These are phyloP conservation scores for Gaertneriomyces semiglobifer DNA, from an alignment of 192 early-diverging fungal genomes.

Conservation along the genomic window DNA sequence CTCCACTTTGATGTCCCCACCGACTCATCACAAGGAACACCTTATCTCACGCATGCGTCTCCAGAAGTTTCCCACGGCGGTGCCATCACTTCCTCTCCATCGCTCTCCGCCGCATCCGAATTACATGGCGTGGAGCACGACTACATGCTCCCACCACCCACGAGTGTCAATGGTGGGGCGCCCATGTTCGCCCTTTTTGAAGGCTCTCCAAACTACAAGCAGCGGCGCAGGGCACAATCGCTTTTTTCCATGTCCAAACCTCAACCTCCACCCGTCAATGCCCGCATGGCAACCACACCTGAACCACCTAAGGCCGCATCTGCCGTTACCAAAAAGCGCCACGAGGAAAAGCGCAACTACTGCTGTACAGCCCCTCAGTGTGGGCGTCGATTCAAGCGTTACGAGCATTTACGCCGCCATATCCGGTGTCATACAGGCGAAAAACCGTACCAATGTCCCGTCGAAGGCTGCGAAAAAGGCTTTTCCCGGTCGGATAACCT, in stretches of 20 bases:
- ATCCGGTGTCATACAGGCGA: conserved; percentile 64
- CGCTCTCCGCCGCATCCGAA: conserved; percentile 11
- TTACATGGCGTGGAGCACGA: conserved; percentile 5
- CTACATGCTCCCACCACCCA: conserved; percentile 14
- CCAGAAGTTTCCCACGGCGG: conserved; percentile 17
- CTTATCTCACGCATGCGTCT: conserved; percentile 22
- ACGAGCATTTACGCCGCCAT: conserved; percentile 76
- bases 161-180: conserved; percentile 35
- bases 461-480: conserved; percentile 50
- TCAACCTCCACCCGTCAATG: conserved; percentile 1
- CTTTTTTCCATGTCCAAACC: conserved; percentile 23
- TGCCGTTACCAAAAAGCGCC: conserved; percentile 4
- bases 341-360: conserved; percentile 30
- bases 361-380: conserved; percentile 33
- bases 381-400: conserved; percentile 61
- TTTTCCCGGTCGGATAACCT: conserved; percentile 68
- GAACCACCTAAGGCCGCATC: neutral
- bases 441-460: conserved; percentile 58
- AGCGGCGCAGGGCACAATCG: conserved; percentile 50
- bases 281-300: conserved; percentile 1
- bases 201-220: conserved; percentile 69
- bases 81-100: conserved; percentile 8
- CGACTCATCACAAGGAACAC: conserved; percentile 1
- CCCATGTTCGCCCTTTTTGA: conserved; percentile 60
- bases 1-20: neutral